Conservation (phyloP, 768 basidiomycete species). For the Pleurotus salmoneostramineus region DNA sequence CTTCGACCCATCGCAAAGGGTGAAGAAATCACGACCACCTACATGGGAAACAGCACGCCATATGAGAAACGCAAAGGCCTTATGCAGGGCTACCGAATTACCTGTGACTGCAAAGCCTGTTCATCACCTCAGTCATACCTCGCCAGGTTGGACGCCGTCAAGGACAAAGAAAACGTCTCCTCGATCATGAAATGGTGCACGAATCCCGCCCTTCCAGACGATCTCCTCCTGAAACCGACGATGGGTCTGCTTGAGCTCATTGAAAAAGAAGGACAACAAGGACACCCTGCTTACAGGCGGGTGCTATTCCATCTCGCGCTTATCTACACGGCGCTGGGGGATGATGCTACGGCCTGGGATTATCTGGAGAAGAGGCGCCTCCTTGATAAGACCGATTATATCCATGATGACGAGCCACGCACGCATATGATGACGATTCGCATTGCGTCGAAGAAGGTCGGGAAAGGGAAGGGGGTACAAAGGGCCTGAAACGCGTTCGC, state of each 20-base stretch:
- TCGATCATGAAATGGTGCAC: neutral
- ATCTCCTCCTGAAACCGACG: neutral
- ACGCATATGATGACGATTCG: too few relatives aligned
- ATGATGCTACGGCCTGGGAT: too few relatives aligned
- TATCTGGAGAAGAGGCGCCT: too few relatives aligned
- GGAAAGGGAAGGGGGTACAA: too few relatives aligned
- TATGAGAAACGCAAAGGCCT: slow-evolving; percentile 18
- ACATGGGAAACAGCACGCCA: slow-evolving; percentile 12
- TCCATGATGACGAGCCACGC: too few relatives aligned
- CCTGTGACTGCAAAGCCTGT: slow-evolving; percentile 23
- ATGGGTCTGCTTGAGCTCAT: neutral
- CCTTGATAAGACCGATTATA: too few relatives aligned
- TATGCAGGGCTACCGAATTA: slow-evolving; percentile 25
- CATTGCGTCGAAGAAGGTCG: too few relatives aligned
- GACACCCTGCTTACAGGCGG: neutral
- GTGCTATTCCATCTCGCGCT: neutral
- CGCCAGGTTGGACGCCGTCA: neutral
- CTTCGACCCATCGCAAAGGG: slow-evolving; percentile 23
- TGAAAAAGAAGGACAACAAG: neutral
- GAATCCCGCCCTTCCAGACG: neutral
- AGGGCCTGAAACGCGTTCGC: too few relatives aligned
- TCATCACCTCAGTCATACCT: neutral
- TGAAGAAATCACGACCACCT: slow-evolving; percentile 29
- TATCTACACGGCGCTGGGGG: neutral
- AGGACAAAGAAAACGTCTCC: neutral